phyloP scores from a whole-genome alignment of 441 rosid species.

The Syzygium syzygioides region DNA sequence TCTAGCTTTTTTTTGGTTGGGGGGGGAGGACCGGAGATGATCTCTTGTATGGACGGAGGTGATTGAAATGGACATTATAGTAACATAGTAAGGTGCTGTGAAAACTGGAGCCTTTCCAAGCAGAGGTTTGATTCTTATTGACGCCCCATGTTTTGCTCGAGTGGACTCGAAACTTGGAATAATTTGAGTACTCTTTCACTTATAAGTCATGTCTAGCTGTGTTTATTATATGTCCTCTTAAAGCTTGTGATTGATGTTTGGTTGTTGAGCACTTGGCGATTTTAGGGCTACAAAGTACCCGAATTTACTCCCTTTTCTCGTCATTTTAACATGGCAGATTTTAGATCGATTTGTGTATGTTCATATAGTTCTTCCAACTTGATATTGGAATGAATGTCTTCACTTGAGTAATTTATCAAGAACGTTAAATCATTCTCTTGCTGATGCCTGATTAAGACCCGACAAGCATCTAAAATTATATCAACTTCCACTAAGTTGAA shows the following conservation, averaged over 20 bases:
- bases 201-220: neutral
- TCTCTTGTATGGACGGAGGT: neutral
- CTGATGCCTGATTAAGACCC: neutral
- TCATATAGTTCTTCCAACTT: neutral
- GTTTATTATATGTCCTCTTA: neutral
- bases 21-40: neutral
- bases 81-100: neutral
- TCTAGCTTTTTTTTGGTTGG: neutral
- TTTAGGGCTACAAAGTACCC: neutral
- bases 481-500: neutral
- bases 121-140: neutral
- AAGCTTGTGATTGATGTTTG: neutral
- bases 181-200: too few species aligned
- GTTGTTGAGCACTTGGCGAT: neutral
- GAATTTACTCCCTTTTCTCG: neutral
- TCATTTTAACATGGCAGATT: neutral
- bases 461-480: neutral
- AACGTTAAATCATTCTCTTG: neutral
- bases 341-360: neutral
- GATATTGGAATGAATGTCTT: neutral
- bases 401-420: neutral
- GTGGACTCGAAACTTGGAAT: neutral
- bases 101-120: neutral
- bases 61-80: neutral
- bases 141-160: neutral